These are phyloP conservation scores for Acacia concinna DNA, from an alignment of 331 rosid genomes.

Conservation along the genomic window DNA sequence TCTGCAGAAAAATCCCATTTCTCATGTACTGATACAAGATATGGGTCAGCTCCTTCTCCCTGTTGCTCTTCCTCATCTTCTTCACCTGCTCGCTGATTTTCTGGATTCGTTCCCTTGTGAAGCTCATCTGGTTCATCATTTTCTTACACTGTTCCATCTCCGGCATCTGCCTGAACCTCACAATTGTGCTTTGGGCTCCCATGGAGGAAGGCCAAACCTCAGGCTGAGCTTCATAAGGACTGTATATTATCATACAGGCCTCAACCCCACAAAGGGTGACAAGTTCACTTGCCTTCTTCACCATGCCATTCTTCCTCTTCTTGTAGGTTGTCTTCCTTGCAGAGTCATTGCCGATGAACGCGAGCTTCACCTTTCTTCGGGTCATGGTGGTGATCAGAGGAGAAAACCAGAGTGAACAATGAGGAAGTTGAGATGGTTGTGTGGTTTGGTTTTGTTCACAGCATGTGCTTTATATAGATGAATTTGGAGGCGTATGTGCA, in stretches of 20 bases:
- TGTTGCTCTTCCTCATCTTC: constrained; percentile 35
- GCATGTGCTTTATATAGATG: neutral
- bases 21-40: constrained; percentile 39
- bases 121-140: constrained; percentile 51
- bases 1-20: constrained; percentile 22
- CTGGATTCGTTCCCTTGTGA: constrained; percentile 36
- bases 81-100: constrained; percentile 44
- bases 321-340: constrained; percentile 48
- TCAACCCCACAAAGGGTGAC: constrained; percentile 38
- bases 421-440: neutral
- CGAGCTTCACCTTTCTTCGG: constrained; percentile 54
- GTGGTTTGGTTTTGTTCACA: neutral
- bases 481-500: neutral
- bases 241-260: constrained; percentile 44
- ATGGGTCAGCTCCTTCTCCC: constrained; percentile 41
- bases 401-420: neutral
- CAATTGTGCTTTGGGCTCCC: constrained; percentile 27
- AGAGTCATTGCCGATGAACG: constrained; percentile 42
- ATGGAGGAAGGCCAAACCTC: constrained; percentile 40
- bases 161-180: constrained; percentile 38
- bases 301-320: constrained; percentile 46
- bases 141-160: constrained; percentile 47
- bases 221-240: constrained; percentile 39
- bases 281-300: constrained; percentile 51
- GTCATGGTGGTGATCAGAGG: constrained; percentile 36